Conservation (phyloP, 345 rosid genomes). For the Eucalyptus sideroxylon region DNA sequence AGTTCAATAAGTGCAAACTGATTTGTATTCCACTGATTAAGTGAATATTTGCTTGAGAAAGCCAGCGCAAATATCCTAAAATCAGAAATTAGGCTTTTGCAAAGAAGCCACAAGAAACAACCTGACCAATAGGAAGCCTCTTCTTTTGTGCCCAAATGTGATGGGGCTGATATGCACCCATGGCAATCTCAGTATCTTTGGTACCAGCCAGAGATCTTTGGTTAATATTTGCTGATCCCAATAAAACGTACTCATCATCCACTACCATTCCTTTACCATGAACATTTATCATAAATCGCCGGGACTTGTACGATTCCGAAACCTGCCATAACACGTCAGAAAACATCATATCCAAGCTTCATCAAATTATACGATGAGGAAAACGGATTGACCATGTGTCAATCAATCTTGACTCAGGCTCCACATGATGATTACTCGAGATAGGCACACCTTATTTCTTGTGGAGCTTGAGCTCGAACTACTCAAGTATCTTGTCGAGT, state of each 20-base stretch:
- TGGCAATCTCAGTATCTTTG: slow-evolving; percentile 86
- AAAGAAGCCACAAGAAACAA: slow-evolving; percentile 7
- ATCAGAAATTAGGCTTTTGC: not conserved
- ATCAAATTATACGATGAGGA: not conserved
- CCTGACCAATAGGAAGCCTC: slow-evolving; percentile 76
- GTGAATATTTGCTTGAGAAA: not conserved
- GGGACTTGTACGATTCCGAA: slow-evolving; percentile 26
- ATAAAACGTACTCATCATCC: slow-evolving; percentile 80
- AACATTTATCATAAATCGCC: slow-evolving; percentile 83
- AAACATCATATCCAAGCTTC: not conserved
- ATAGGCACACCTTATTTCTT: not conserved
- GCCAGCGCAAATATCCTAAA: not conserved
- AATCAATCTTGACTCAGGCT: not conserved
- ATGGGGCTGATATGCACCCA: slow-evolving; percentile 97
- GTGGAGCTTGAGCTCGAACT: not conserved
- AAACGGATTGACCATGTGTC: not conserved
- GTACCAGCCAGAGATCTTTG: slow-evolving; percentile 98
- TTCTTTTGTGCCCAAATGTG: slow-evolving; percentile 51
- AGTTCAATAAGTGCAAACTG: not conserved
- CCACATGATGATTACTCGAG: not conserved
- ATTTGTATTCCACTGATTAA: not conserved
- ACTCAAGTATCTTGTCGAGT: not conserved
- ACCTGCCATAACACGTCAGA: slow-evolving; percentile 14
- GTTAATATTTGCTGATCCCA: slow-evolving; percentile 95
- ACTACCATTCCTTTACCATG: slow-evolving; percentile 94